A percentile compares a stretch with the other conserved stretches of the same genome.
Conservation (phyloP, 192 early-diverging fungal species). For the Backusella parvicylindrica region DNA sequence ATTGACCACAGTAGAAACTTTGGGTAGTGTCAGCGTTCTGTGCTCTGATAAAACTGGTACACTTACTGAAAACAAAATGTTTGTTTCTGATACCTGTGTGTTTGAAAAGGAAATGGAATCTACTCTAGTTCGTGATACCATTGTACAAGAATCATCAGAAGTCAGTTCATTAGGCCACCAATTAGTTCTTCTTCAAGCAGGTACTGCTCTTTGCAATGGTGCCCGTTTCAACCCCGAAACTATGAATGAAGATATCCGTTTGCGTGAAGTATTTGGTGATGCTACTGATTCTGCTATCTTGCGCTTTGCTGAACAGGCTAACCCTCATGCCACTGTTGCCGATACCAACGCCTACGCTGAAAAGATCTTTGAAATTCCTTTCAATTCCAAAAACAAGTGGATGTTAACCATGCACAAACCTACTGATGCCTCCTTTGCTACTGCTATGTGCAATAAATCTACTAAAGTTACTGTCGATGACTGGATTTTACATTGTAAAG, state of each 20-base stretch:
- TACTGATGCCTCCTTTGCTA: slow-evolving; percentile 5
- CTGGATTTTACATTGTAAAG: slow-evolving; percentile 64
- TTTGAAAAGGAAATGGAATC: slow-evolving; percentile 36
- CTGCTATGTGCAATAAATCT: background rate
- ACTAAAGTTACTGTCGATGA: slow-evolving; percentile 24
- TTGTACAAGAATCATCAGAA: background rate
- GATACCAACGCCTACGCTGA: slow-evolving; percentile 15
- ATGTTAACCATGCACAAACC: slow-evolving; percentile 49
- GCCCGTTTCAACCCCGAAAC: slow-evolving; percentile 59
- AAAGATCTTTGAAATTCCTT: slow-evolving; percentile 54
- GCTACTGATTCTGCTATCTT: slow-evolving; percentile 84
- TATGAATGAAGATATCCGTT: slow-evolving; percentile 31
- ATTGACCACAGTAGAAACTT: slow-evolving; percentile 81
- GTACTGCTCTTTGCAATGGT: slow-evolving; percentile 57
- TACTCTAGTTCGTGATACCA: slow-evolving; percentile 13
- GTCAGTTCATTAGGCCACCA: slow-evolving; percentile 13
- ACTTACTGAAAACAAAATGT: slow-evolving; percentile 79
- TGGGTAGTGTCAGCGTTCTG: slow-evolving; percentile 74
- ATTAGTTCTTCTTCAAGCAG: slow-evolving; percentile 20
- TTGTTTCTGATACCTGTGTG: slow-evolving; percentile 45
- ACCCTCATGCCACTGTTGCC: slow-evolving; percentile 7
- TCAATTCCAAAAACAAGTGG: slow-evolving; percentile 77
- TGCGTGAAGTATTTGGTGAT: slow-evolving; percentile 71
- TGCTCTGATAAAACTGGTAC: slow-evolving; percentile 92
- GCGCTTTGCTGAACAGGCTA: slow-evolving; percentile 53